phyloP scores from a whole-genome alignment of 306 rosid species.

The Pachyrhizus erosus region DNA sequence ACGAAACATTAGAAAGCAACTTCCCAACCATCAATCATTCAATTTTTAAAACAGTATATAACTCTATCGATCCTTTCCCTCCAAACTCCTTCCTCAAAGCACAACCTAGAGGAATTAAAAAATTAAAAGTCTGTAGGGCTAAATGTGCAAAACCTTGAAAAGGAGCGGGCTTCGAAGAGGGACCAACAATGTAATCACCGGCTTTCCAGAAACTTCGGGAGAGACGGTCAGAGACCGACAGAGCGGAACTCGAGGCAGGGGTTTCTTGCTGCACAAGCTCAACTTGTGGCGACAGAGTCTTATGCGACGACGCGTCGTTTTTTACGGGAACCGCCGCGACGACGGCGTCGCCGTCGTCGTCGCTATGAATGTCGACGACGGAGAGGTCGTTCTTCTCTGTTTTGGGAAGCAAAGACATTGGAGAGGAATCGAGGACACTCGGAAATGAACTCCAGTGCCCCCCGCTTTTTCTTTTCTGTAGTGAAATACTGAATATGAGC shows the following conservation, averaged over 20 bases:
- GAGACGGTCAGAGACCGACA: slow-evolving; percentile 21
- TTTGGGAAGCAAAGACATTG: slow-evolving; percentile 46
- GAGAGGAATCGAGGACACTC: background rate
- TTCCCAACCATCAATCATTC: background rate
- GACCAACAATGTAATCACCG: slow-evolving; percentile 64
- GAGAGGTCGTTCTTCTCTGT: slow-evolving; percentile 17
- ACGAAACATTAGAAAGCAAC: background rate
- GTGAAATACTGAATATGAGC: background rate
- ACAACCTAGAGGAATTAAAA: background rate
- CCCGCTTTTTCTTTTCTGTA: background rate
- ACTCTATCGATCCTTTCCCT: background rate
- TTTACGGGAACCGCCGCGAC: slow-evolving; percentile 28
- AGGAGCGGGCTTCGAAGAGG: slow-evolving; percentile 44
- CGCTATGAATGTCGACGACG: slow-evolving; percentile 46
- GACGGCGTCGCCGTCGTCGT: slow-evolving; percentile 47
- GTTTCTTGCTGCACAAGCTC: slow-evolving; percentile 44
- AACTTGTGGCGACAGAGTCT: background rate
- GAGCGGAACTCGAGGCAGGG: slow-evolving; percentile 13
- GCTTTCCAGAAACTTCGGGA: slow-evolving; percentile 89
- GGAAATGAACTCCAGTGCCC: background rate
- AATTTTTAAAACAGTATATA: background rate
- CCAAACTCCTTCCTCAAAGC: background rate
- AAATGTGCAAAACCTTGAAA: slow-evolving; percentile 38
- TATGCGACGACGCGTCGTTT: slow-evolving; percentile 16
- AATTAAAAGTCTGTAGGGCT: background rate